phyloP scores from a whole-genome alignment of 441 rosid genomes.

The Breynia disticha region DNA sequence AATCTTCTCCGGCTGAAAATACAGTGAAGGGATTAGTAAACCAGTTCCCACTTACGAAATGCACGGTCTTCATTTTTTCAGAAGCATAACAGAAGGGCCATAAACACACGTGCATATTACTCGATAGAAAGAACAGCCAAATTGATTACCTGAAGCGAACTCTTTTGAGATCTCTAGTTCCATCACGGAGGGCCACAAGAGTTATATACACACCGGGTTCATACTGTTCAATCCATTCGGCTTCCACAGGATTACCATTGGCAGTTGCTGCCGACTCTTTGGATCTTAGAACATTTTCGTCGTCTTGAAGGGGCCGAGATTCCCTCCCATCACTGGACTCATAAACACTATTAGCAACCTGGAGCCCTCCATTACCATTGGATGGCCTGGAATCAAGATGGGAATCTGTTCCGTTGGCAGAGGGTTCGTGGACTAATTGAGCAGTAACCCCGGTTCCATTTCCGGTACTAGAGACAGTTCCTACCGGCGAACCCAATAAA shows the following conservation, averaged over 20 bases:
- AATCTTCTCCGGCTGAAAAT: conserved; percentile 86
- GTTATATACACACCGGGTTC: conserved; percentile 97
- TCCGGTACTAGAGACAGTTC: conserved; percentile 23
- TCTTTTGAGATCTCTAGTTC: conserved; percentile 94
- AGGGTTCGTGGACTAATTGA: conserved; percentile 35
- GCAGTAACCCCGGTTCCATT: conserved; percentile 35
- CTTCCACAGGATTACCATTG: conserved; percentile 52
- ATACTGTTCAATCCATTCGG: conserved; percentile 93
- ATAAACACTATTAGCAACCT: conserved; percentile 29
- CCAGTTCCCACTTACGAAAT: too few relatives aligned
- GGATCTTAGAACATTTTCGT: conserved; percentile 42
- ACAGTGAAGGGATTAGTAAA: too few relatives aligned
- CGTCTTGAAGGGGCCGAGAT: conserved; percentile 39
- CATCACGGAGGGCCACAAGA: conserved; percentile 71
- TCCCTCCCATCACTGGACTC: conserved; percentile 45
- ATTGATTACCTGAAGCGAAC: conserved; percentile 89
- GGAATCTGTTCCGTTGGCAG: conserved; percentile 35
- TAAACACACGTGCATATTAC: background rate
- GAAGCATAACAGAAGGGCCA: background rate
- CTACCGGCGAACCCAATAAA: conserved; percentile 39
- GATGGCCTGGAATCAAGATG: conserved; percentile 26
- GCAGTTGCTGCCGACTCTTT: conserved; percentile 39
- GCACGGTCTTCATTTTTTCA: too few relatives aligned
- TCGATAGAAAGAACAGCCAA: background rate
- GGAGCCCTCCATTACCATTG: conserved; percentile 37